These are phyloP conservation scores for Pelargonium cotyledonis DNA, from an alignment of 441 rosid genomes.

Conservation along the genomic window DNA sequence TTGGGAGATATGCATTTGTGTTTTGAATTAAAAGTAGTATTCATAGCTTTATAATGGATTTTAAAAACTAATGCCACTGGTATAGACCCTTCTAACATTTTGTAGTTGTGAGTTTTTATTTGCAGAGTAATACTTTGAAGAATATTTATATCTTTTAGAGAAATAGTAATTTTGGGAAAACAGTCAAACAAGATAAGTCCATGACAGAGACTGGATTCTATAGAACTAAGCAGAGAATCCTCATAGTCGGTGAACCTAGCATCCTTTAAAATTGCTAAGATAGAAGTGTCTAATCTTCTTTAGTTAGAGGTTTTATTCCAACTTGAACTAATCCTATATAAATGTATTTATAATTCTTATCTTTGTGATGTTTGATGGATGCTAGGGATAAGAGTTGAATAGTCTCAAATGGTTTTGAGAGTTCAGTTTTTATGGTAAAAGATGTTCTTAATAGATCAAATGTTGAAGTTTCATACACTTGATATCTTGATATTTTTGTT, in stretches of 20 bases:
- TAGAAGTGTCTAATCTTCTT: background rate
- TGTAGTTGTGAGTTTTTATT: constrained; percentile 5
- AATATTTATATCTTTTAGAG: background rate
- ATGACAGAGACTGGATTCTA: background rate
- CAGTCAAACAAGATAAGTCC: background rate
- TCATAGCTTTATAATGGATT: constrained; percentile 2
- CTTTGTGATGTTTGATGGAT: too few species aligned
- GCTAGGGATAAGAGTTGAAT: too few species aligned
- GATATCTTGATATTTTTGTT: too few species aligned
- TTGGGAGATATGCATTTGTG: too few species aligned
- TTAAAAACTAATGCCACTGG: background rate
- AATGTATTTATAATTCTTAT: background rate
- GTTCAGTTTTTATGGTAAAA: too few species aligned
- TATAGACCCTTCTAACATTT: background rate
- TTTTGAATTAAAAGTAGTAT: too few species aligned
- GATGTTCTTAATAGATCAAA: too few species aligned
- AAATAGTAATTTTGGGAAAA: background rate
- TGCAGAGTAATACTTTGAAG: background rate
- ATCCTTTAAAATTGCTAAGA: background rate
- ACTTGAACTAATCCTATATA: constrained; percentile 6
- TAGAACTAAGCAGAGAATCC: background rate
- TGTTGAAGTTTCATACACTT: too few species aligned
- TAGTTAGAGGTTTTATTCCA: background rate
- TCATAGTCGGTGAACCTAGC: background rate
- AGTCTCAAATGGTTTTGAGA: too few species aligned